Evolutionary conservation across 441 rosid species (phyloP).

Genomic region (Gossypium laxum): DNA sequence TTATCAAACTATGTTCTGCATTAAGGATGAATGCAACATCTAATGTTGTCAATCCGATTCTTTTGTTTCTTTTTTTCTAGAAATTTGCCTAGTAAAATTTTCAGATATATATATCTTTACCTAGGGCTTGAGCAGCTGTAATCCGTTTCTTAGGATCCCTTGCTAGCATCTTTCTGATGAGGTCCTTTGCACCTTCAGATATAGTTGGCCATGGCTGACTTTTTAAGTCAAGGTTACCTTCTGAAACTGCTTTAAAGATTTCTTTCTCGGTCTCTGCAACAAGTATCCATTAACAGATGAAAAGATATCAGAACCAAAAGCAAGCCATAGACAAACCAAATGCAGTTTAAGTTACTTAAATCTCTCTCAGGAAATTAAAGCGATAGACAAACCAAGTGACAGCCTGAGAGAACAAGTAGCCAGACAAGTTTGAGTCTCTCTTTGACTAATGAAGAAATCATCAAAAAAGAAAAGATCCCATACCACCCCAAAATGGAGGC

Average conservation of each 20-base stretch:
- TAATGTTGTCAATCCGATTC: background rate
- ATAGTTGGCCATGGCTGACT: constrained; percentile 46
- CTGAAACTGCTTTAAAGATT: constrained; percentile 31
- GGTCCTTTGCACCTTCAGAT: constrained; percentile 47
- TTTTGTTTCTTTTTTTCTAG: background rate
- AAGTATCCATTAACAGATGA: background rate
- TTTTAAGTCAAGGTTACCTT: constrained; percentile 38
- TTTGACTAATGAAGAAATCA: background rate
- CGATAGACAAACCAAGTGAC: no score
- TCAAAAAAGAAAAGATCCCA: background rate
- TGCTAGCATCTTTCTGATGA: constrained; percentile 37
- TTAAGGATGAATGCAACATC: background rate
- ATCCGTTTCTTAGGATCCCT: constrained; percentile 47
- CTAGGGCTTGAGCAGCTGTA: constrained; percentile 45
- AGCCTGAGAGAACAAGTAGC: no score
- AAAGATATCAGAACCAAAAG: background rate
- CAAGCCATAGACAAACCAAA: background rate
- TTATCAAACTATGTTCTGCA: background rate
- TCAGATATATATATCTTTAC: constrained; percentile 23
- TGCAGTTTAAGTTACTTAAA: background rate
- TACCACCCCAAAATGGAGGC: constrained; percentile 71
- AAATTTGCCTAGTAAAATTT: background rate
- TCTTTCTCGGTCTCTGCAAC: constrained; percentile 42
- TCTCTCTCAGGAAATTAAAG: no score
- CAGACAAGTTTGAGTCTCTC: background rate